Evolutionary conservation across 495 filamentous ascomycete species (phyloP), one percentile per base, ranked within the genome.

Genomic region (Hypoxylon cercidicola): DNA sequence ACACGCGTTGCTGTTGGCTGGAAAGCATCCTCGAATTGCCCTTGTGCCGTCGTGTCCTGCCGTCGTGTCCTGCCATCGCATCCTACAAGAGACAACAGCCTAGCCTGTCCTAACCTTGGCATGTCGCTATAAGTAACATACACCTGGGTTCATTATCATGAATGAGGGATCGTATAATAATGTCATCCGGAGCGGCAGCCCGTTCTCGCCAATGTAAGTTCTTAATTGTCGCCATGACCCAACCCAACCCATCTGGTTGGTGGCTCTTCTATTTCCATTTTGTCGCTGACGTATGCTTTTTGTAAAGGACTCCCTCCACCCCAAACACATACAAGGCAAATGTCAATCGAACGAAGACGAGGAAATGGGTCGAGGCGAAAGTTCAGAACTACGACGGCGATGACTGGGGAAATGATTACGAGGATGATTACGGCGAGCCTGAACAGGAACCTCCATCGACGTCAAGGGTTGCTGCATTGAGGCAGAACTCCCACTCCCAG

Each of bases 351-450:
- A 82, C 89, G 30, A 96, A 97, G 78, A 97, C 95, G 15, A 93
- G 88, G 77, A 93, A 93, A 79, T 99, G 95, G 95, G 89, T 93
- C 10, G 89, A 97, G 68, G 95, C 95, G 19, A 96, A 94, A 73
- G 82, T 87, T 35, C 86, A 88, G 58, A 89, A 89, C 58, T 99
- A 99, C 69, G 95, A 93, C 69, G 95, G 93, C 60, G 93, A 92
- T 66, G 94, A 97, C 69, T 97, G 95, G 91, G 95, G 93, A 40
- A 90, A 92, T 32, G 90, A 94, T 43, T 87, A 90, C 11, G 85
- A 89, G 37, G 89, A 93, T 59, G 91, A 93, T 48, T 87, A 91
- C 65, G 88, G 87, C 25, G 81, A 87, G 52, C 76, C 80, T 9
- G 80, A 85, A 12, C 76, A 80, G 76, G 76, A 72, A 79, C 66